phyloP scores from a whole-genome alignment of 2,329 filamentous ascomycete species.

The Fusarium sp. region DNA sequence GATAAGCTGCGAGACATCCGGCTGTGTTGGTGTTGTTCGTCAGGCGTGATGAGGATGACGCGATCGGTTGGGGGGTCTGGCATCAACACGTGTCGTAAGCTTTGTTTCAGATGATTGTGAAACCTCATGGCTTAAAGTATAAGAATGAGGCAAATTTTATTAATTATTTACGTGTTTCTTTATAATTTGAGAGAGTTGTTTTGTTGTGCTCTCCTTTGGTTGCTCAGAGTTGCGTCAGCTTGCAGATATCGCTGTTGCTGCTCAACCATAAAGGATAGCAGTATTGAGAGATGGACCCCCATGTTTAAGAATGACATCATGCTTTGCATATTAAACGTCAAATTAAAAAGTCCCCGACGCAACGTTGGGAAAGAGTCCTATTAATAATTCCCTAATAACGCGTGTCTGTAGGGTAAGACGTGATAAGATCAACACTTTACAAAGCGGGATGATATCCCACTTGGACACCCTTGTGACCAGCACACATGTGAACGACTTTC shows the following conservation, averaged over 20 bases:
- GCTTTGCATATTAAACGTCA: not conserved
- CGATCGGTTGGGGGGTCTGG: slow-evolving; percentile 16
- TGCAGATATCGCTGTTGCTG: not conserved
- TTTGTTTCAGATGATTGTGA: not conserved
- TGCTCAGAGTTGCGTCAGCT: not conserved
- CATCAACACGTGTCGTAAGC: slow-evolving; percentile 2
- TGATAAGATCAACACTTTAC: not conserved
- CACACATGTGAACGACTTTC: not conserved
- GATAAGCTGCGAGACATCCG: slow-evolving; percentile 24
- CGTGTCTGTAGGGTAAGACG: not conserved
- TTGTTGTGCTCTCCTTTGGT: too few species aligned
- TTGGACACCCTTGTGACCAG: not conserved
- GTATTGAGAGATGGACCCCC: not conserved
- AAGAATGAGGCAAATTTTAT: not conserved
- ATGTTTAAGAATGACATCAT: not conserved
- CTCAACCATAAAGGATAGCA: not conserved
- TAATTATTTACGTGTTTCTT: not conserved
- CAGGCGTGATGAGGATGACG: slow-evolving; percentile 41
- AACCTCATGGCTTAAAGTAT: not conserved
- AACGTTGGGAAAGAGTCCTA: not conserved
- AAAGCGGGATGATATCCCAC: not conserved
- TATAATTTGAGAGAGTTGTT: not conserved
- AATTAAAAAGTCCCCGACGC: not conserved
- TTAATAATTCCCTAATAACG: not conserved
- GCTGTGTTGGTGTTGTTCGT: slow-evolving; percentile 21